Conservation (phyloP, 805 yeast genomes). For the Starmerella gropengiesseri region DNA sequence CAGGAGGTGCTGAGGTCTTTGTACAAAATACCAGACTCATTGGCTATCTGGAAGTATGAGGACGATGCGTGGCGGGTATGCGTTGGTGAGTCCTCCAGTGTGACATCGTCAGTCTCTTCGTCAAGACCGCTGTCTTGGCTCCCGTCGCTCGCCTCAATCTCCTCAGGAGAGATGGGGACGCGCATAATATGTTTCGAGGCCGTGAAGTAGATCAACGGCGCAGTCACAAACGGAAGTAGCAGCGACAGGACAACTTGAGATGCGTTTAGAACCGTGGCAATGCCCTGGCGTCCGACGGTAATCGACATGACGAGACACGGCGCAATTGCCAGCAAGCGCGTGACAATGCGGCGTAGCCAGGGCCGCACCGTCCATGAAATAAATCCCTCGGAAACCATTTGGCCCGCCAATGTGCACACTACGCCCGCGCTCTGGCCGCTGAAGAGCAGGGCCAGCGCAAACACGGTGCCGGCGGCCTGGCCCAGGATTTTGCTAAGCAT, state of each 20-base stretch:
- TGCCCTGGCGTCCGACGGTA: conserved; percentile 69
- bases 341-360: conserved; percentile 64
- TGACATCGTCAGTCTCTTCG: neutral
- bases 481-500: conserved; percentile 60
- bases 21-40: conserved; percentile 28
- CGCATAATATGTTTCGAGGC: conserved; percentile 57
- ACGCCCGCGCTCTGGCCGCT: conserved; percentile 95
- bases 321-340: conserved; percentile 70
- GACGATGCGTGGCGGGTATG: neutral
- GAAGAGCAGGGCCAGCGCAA: conserved; percentile 78
- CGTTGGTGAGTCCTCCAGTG: neutral
- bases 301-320: conserved; percentile 74
- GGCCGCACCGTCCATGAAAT: conserved; percentile 72
- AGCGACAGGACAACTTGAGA: conserved; percentile 75
- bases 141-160: conserved; percentile 1
- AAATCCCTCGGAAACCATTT: conserved; percentile 87
- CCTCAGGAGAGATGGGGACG: conserved; percentile 24
- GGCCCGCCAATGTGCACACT: conserved; percentile 88
- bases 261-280: conserved; percentile 56
- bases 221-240: conserved; percentile 75
- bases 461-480: conserved; percentile 76
- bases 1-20: conserved; percentile 65
- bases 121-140: neutral
- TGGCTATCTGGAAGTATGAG: conserved; percentile 14
- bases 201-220: conserved; percentile 78